phyloP scores from a whole-genome alignment of 1,284 basidiomycete genomes.

The Melampsora abietis-canadensis region DNA sequence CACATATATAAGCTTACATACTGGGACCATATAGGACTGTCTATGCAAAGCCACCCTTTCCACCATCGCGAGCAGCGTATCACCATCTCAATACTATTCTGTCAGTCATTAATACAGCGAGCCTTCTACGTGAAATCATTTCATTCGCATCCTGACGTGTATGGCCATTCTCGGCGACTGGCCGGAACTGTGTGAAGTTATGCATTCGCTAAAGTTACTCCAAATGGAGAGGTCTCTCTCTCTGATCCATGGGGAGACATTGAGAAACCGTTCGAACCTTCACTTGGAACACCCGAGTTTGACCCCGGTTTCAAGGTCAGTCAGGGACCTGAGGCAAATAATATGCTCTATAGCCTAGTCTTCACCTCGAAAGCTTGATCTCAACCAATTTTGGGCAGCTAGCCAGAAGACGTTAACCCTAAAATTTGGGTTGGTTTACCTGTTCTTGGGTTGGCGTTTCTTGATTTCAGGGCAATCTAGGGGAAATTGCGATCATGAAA shows the following conservation, averaged over 20 bases:
- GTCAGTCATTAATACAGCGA: background rate
- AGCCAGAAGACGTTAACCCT: background rate
- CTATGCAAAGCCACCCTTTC: conserved; percentile 40
- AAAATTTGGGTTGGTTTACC: background rate
- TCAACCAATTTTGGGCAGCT: background rate
- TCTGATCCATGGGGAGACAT: conserved; percentile 40
- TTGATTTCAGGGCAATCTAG: conserved; percentile 31
- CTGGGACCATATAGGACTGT: conserved; percentile 22
- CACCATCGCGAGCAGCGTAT: conserved; percentile 33
- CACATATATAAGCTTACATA: background rate
- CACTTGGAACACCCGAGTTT: conserved; percentile 33
- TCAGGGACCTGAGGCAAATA: background rate
- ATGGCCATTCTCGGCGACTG: background rate
- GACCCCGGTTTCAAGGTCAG: conserved; percentile 41
- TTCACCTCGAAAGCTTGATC: background rate
- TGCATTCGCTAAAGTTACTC: conserved; percentile 36
- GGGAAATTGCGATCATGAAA: conserved; percentile 41
- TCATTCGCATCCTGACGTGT: background rate
- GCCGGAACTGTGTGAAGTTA: conserved; percentile 12
- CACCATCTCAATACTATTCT: conserved; percentile 42
- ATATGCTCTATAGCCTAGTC: no score
- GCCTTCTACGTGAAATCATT: background rate
- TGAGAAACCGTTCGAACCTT: conserved; percentile 41
- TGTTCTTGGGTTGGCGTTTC: background rate
- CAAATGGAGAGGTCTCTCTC: conserved; percentile 23